These are phyloP conservation scores for Wallacemonas sp. DNA, from an alignment of 208 protist species.

Conservation along the genomic window DNA sequence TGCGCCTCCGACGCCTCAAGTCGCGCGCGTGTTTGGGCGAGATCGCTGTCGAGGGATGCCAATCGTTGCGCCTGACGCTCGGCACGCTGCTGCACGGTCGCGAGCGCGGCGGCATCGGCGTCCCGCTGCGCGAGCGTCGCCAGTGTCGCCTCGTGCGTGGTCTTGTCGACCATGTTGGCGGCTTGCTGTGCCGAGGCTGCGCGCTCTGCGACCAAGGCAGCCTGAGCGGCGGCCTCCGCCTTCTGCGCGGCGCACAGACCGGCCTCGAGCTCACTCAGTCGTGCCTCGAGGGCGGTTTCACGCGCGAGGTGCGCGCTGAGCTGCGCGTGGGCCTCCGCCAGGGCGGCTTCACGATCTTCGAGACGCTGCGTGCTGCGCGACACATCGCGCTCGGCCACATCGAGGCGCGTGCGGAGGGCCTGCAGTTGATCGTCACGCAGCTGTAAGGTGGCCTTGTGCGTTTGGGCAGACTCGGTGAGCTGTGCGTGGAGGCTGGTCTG, in stretches of 20 bases:
- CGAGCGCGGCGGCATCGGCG: not conserved
- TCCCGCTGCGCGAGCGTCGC: not conserved
- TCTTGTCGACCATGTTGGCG: not conserved
- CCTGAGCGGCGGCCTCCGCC: constrained; percentile 10
- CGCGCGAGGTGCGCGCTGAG: constrained; percentile 11
- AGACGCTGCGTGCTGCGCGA: constrained; percentile 2
- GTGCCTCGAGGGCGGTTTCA: constrained; percentile 5
- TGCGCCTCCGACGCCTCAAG: constrained; percentile 2
- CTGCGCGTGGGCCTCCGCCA: constrained; percentile 13
- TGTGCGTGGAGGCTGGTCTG: constrained; percentile 22
- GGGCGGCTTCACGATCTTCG: constrained; percentile 15
- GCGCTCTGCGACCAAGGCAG: not conserved
- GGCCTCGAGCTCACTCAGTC: constrained; percentile 2
- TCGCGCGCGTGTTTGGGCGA: not conserved
- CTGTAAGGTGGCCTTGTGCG: not conserved
- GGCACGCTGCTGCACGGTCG: not conserved
- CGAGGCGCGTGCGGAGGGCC: not conserved
- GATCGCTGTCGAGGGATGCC: not conserved
- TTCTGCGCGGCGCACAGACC: constrained; percentile 16
- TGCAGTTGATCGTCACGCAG: constrained; percentile 14
- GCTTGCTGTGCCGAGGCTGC: not conserved
- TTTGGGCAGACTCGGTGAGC: not conserved
- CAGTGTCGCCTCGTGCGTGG: not conserved
- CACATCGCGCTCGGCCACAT: not conserved
- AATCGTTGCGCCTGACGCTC: not conserved